Evolutionary conservation across 2,329 filamentous ascomycete genomes (phyloP).

Genomic region (Ophidiomyces ophidiicola): DNA sequence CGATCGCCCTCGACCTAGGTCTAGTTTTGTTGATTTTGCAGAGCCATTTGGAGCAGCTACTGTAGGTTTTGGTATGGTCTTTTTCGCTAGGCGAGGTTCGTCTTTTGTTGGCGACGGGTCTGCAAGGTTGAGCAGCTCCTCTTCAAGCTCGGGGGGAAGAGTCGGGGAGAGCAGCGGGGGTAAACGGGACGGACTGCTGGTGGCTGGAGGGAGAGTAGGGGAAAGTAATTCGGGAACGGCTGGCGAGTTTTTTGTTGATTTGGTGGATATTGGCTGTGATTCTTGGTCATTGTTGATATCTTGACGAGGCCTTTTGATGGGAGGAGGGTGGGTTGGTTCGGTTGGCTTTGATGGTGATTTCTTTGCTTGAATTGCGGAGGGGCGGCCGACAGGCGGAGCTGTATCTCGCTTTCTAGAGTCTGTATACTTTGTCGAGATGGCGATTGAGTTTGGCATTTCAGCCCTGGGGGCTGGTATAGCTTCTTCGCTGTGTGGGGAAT

Average conservation of each 20-base stretch:
- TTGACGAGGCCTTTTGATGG: constrained; percentile 26
- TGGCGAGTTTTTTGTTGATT: constrained; percentile 20
- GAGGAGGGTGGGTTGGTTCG: constrained; percentile 19
- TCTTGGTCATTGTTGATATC: constrained; percentile 4
- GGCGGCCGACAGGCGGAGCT: background rate
- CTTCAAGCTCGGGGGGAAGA: constrained; percentile 44
- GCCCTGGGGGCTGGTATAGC: background rate
- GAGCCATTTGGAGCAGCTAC: background rate
- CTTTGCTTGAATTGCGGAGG: background rate
- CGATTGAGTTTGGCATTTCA: background rate
- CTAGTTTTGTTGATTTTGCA: background rate
- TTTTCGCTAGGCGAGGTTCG: background rate
- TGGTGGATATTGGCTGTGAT: constrained; percentile 24
- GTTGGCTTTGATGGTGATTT: constrained; percentile 12
- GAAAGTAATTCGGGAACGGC: constrained; percentile 31
- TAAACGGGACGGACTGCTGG: constrained; percentile 29
- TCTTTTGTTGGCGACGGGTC: constrained; percentile 20
- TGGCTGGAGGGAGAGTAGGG: constrained; percentile 30
- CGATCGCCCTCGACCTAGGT: constrained; percentile 13
- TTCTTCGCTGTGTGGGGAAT: background rate
- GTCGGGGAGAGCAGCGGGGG: constrained; percentile 48
- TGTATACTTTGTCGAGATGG: background rate
- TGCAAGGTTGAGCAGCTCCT: constrained; percentile 36
- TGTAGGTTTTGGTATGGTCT: constrained; percentile 1
- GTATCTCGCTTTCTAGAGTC: background rate